Percentiles rank a stretch among this genome's conserved stretches.
These are phyloP conservation scores for Pleurotus pulmonarius DNA, from an alignment of 768 basidiomycete genomes.

Conservation along the genomic window DNA sequence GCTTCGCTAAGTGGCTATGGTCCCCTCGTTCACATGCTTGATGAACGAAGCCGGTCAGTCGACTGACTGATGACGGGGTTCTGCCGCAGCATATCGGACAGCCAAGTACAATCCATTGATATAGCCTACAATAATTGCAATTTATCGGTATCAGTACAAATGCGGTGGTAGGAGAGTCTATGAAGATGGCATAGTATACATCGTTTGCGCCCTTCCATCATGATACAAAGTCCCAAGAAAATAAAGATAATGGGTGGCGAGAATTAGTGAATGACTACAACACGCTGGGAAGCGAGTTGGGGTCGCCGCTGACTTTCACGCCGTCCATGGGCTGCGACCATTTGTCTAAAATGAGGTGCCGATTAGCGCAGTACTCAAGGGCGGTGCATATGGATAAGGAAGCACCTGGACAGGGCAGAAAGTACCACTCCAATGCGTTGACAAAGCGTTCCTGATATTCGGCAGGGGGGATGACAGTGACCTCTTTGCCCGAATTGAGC, in stretches of 20 bases:
- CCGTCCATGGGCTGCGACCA: constrained; percentile 46
- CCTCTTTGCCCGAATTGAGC: constrained; percentile 65
- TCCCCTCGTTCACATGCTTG: no score
- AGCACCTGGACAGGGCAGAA: constrained; percentile 71
- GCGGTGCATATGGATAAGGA: not conserved
- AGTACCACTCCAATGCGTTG: constrained; percentile 68
- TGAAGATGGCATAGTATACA: no score
- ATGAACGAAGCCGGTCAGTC: no score
- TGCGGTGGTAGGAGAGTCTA: no score
- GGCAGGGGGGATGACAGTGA: constrained; percentile 75
- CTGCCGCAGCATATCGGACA: no score
- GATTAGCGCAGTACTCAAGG: not conserved
- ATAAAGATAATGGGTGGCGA: not conserved
- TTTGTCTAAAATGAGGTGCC: constrained; percentile 29
- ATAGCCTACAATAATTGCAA: no score
- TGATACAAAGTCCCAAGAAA: not conserved
- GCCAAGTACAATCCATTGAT: no score
- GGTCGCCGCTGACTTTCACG: constrained; percentile 33
- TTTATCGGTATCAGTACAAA: no score
- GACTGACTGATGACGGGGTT: no score
- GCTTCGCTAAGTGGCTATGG: no score
- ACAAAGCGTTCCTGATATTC: constrained; percentile 81
- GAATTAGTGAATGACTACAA: constrained; percentile 20
- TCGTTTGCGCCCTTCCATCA: no score
- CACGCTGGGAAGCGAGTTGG: constrained; percentile 37